Evolutionary conservation across 2,329 filamentous ascomycete species (phyloP).

Genomic region (Aspergillus felis): DNA sequence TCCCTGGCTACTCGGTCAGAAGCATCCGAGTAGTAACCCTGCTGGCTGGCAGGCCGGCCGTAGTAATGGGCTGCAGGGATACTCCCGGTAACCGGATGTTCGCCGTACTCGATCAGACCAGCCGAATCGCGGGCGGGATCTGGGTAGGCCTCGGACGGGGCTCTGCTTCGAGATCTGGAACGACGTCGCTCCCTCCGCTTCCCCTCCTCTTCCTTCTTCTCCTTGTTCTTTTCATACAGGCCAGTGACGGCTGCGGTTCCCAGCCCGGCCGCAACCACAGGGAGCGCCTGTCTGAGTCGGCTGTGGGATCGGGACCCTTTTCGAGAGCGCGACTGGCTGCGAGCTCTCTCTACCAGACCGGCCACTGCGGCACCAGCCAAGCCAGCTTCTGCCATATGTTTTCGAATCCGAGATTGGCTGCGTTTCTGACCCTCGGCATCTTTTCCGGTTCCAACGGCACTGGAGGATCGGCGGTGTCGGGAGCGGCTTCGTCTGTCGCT

Average conservation of each 20-base stretch:
- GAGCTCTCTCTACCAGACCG: constrained; percentile 55
- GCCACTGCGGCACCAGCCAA: constrained; percentile 60
- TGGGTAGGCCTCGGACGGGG: constrained; percentile 38
- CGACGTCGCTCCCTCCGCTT: constrained; percentile 38
- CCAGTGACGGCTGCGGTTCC: constrained; percentile 59
- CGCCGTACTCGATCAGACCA: constrained; percentile 61
- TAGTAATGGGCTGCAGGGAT: constrained; percentile 46
- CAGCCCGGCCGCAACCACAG: constrained; percentile 58
- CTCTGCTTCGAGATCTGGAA: constrained; percentile 46
- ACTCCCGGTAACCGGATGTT: constrained; percentile 58
- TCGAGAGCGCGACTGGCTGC: constrained; percentile 55
- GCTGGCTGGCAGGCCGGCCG: constrained; percentile 37
- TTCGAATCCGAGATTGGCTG: constrained; percentile 50
- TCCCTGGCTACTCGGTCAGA: constrained; percentile 39
- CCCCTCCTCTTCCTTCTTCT: constrained; percentile 53
- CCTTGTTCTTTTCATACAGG: constrained; percentile 61
- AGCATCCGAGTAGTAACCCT: constrained; percentile 40
- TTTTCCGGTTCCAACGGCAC: constrained; percentile 23
- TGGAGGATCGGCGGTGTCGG: constrained; percentile 37
- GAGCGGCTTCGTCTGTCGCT: constrained; percentile 48
- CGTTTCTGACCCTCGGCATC: constrained; percentile 24
- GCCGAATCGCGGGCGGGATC: constrained; percentile 42
- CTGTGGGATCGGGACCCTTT: constrained; percentile 51
- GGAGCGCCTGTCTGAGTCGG: constrained; percentile 53
- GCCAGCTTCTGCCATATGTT: constrained; percentile 59